Percentiles rank a stretch among this genome's conserved stretches.
These are phyloP conservation scores for Neospermospora avenae DNA, from an alignment of 2,329 filamentous ascomycete genomes.

Conservation along the genomic window DNA sequence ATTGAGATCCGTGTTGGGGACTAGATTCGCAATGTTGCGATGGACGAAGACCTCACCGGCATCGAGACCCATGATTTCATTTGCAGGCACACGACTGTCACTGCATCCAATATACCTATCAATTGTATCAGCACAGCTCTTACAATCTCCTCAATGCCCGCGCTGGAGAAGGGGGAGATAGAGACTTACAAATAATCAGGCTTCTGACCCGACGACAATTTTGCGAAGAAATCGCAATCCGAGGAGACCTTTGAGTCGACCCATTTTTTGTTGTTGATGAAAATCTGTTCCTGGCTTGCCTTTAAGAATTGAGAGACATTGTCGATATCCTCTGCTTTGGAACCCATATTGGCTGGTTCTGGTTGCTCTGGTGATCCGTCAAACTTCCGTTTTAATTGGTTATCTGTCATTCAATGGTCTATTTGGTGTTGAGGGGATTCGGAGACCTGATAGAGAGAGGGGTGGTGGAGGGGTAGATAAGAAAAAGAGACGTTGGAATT, in stretches of 20 bases:
- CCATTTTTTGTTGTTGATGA: slow-evolving; percentile 67
- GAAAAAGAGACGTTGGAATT: not conserved
- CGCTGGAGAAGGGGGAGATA: slow-evolving; percentile 16
- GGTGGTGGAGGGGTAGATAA: not conserved
- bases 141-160: no score
- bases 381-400: not conserved
- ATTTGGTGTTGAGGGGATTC: not conserved
- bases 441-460: not conserved
- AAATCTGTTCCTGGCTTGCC: slow-evolving; percentile 57
- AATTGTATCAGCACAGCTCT: not conserved
- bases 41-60: slow-evolving; percentile 94
- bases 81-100: slow-evolving; percentile 88
- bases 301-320: slow-evolving; percentile 8
- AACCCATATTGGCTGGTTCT: not conserved
- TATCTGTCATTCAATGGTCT: not conserved
- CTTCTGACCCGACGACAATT: slow-evolving; percentile 60
- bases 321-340: not conserved
- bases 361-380: not conserved
- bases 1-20: slow-evolving; percentile 76
- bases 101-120: slow-evolving; percentile 79
- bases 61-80: slow-evolving; percentile 75
- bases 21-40: slow-evolving; percentile 91
- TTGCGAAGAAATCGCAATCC: slow-evolving; percentile 64
- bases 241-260: slow-evolving; percentile 53
- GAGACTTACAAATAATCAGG: slow-evolving; percentile 59